Percentiles rank a stretch among this genome's conserved stretches.
Evolutionary conservation across 2,329 filamentous ascomycete genomes (phyloP).

Genomic region (Pseudocercospora fuligena): DNA sequence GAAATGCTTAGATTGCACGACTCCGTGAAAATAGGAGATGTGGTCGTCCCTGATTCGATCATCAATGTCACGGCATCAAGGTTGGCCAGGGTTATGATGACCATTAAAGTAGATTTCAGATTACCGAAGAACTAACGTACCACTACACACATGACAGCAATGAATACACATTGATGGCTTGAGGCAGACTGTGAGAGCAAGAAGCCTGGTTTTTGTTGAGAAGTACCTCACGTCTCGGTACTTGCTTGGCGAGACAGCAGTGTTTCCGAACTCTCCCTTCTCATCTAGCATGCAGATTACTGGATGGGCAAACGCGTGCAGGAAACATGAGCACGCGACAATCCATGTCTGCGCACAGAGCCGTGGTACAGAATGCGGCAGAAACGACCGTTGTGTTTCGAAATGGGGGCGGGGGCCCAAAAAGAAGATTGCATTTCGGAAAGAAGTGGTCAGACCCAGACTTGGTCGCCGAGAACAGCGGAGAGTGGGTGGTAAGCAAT

Average conservation of each 20-base stretch:
- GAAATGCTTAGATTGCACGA: background rate
- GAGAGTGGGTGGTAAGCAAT: background rate
- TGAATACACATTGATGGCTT: background rate
- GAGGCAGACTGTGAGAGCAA: background rate
- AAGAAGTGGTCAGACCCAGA: background rate
- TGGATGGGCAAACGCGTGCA: background rate
- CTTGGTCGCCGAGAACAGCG: background rate
- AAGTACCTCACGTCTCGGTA: background rate
- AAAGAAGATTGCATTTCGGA: background rate
- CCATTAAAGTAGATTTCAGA: slow-evolving; percentile 3
- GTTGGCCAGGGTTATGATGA: slow-evolving; percentile 2
- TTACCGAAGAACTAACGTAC: slow-evolving; percentile 1
- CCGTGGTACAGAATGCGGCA: background rate
- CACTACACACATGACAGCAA: too few relatives aligned
- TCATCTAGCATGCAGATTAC: background rate
- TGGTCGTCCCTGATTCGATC: background rate
- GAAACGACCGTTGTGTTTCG: slow-evolving; percentile 10
- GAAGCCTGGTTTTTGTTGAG: background rate
- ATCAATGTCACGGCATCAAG: background rate
- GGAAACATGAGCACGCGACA: slow-evolving; percentile 1
- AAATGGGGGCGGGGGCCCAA: background rate
- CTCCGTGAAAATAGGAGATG: background rate
- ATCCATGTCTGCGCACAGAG: background rate
- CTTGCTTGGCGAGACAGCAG: background rate
- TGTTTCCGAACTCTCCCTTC: background rate